Base-by-base conservation (phyloP, 257 asterid genomes). In the Rauvolfia tetraphylla region DNA sequence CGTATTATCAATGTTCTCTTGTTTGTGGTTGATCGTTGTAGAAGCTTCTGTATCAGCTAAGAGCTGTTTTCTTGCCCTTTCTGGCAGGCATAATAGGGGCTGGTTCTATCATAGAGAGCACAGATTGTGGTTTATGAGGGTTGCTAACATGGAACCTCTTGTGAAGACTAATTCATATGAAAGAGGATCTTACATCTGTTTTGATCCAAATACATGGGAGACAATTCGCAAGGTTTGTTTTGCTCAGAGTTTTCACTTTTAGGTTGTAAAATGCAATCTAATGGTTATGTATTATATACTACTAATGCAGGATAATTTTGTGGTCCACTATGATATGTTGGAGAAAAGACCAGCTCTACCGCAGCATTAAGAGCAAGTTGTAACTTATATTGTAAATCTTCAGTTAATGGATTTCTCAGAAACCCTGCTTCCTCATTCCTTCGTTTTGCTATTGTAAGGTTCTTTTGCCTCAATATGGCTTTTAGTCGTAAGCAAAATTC, bases 121-220 rank as follows among this genome's bases (percentile, higher is more conserved):
- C 59, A 84, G 91, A 14, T 80, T 78, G 73, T 95, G 98, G 98
- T 79, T 88, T 51, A 88, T 75, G 86, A 93, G 93, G 86, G 96
- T 84, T 53, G 72, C 88, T 78, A 90, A 90, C 85, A 71, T 85
- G 87, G 99, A 95, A 81, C 99, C 92, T 75, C 97, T 89, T 79
- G 96, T 90, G 18, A 91, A 91, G 87, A 86, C 94, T 62, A 88
- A 78, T 77, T 41, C 92, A 25, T 86, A 88, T 12, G 99, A 95
- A 87, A 90, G 95, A 84, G 98, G 96, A 41, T 90, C 98, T 68
- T 95, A 90, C 78, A 89, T 91, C 79, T 88, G 90, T 81, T 93
- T 95, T 79, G 99, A 95, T 86, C 98, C 99, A 41, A 93, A 89
- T 86, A 89, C 96, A 72, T 95, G 99, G 99, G 98, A 95, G 82